Conservation (phyloP, 306 rosid genomes). For the Corylus americana region DNA sequence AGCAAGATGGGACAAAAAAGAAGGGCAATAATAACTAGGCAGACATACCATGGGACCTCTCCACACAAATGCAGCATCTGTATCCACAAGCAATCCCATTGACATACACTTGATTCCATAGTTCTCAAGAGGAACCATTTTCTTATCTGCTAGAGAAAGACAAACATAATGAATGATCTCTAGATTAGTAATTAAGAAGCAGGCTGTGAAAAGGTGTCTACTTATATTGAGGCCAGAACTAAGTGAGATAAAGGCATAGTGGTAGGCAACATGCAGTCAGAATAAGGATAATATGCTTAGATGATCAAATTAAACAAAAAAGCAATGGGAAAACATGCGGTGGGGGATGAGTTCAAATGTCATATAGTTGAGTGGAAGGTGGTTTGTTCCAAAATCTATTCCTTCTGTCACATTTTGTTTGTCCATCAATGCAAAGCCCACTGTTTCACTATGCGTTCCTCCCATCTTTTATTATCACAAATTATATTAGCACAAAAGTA, state of each 20-base stretch:
- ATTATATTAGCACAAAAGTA: not conserved
- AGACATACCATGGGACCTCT: slow-evolving; percentile 97
- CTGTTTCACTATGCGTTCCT: not conserved
- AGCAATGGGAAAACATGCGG: not conserved
- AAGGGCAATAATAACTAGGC: slow-evolving; percentile 3
- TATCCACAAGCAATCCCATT: slow-evolving; percentile 88
- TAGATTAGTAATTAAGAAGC: slow-evolving; percentile 9
- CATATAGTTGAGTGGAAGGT: not conserved
- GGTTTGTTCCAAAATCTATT: not conserved
- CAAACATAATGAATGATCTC: not conserved
- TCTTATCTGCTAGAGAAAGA: slow-evolving; percentile 63
- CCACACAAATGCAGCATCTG: slow-evolving; percentile 94
- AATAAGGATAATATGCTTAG: not conserved
- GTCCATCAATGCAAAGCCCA: not conserved
- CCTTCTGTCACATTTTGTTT: not conserved
- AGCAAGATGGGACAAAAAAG: slow-evolving; percentile 8
- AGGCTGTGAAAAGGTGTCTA: not conserved
- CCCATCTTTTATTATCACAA: not conserved
- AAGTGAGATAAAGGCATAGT: not conserved
- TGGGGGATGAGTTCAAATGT: not conserved
- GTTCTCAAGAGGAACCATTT: slow-evolving; percentile 87
- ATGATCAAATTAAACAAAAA: not conserved
- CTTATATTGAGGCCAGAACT: not conserved
- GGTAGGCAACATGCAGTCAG: not conserved
- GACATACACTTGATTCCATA: slow-evolving; percentile 97